Evolutionary conservation across 495 filamentous ascomycete genomes (phyloP).

Genomic region (Neurospora sp.): DNA sequence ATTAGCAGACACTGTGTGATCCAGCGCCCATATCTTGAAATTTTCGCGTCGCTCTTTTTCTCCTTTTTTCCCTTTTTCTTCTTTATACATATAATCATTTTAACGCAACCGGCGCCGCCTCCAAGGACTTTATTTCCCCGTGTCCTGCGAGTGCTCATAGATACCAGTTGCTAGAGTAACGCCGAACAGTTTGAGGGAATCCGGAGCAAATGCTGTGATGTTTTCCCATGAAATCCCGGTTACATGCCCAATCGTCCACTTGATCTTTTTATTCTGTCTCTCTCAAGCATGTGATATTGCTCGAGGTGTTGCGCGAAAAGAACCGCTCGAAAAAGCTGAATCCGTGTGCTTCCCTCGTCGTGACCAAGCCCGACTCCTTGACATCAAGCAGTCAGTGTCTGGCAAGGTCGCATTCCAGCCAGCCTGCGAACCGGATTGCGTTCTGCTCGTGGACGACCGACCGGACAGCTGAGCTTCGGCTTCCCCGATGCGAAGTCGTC

Average conservation of each 20-base stretch:
- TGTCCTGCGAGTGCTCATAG: conserved; percentile 19
- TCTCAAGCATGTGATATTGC: neutral
- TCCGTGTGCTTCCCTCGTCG: neutral
- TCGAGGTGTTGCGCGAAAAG: neutral
- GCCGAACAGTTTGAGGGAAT: conserved; percentile 31
- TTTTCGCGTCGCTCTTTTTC: neutral
- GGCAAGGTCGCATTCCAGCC: neutral
- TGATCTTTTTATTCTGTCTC: neutral
- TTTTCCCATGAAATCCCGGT: conserved; percentile 20
- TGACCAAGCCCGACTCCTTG: neutral
- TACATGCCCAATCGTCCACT: neutral
- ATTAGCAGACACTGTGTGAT: neutral
- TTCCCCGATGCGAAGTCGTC: neutral
- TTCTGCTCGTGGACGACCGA: neutral
- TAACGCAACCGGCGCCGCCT: conserved; percentile 22
- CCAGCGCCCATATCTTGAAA: neutral
- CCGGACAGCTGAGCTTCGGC: neutral
- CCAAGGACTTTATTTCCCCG: conserved; percentile 18
- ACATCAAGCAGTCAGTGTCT: neutral
- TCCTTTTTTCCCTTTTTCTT: conserved; percentile 3
- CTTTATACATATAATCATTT: conserved; percentile 10
- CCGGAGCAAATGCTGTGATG: conserved; percentile 22
- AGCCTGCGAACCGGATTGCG: neutral
- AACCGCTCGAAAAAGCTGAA: neutral
- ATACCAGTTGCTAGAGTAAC: conserved; percentile 24